Evolutionary conservation across 306 rosid genomes (phyloP).

Genomic region (Rubus parviflorus): DNA sequence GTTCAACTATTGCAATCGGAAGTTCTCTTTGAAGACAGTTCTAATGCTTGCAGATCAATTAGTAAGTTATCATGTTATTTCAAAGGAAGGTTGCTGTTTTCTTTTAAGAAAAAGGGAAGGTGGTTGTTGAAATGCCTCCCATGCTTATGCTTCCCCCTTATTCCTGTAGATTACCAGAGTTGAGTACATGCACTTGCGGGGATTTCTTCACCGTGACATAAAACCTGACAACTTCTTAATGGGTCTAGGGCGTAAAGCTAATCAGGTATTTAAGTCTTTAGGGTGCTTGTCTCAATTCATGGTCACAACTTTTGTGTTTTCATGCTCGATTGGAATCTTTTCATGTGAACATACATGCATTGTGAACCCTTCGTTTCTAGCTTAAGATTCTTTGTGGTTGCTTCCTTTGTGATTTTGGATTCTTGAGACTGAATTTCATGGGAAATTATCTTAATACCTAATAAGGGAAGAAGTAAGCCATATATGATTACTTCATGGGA

Average conservation of each 20-base stretch:
- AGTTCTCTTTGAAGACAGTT: constrained; percentile 86
- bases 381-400: neutral
- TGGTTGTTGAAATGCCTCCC: constrained; percentile 11
- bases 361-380: neutral
- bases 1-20: constrained; percentile 87
- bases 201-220: constrained; percentile 98
- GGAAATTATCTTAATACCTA: neutral
- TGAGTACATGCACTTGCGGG: constrained; percentile 95
- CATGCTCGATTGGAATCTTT: neutral
- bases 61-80: constrained; percentile 48
- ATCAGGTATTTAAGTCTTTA: constrained; percentile 62
- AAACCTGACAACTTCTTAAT: constrained; percentile 98
- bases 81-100: constrained; percentile 8
- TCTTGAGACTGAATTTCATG: neutral
- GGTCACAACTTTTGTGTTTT: constrained; percentile 12
- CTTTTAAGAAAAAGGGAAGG: neutral
- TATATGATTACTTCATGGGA: neutral
- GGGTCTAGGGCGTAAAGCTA: constrained; percentile 98
- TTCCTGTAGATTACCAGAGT: constrained; percentile 77
- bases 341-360: neutral
- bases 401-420: neutral
- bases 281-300: constrained; percentile 9
- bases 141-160: constrained; percentile 30
- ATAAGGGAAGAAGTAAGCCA: neutral
- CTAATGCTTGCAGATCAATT: constrained; percentile 98